Conservation (phyloP, 1,139 yeast species). For the Diutina sp. region DNA sequence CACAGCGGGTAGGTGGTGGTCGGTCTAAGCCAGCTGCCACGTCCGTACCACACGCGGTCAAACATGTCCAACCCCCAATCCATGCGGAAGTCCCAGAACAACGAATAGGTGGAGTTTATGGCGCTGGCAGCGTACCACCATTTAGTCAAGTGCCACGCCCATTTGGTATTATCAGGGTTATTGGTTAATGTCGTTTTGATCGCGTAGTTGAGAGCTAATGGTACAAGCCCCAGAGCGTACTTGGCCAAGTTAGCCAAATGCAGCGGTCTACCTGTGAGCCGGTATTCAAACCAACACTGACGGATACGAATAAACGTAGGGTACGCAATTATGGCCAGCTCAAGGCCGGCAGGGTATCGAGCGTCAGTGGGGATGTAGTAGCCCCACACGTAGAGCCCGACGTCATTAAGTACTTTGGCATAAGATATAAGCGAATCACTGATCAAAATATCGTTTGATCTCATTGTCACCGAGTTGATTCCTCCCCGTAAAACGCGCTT, state of each 20-base stretch:
- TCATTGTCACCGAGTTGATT: conserved; percentile 37
- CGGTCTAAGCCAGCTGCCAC: conserved; percentile 9
- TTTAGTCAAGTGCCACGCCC: conserved; percentile 11
- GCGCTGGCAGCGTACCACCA: conserved; percentile 43
- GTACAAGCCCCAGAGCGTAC: conserved; percentile 55
- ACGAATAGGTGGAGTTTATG: conserved; percentile 64
- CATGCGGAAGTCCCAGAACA: conserved; percentile 76
- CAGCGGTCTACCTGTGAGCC: conserved; percentile 29
- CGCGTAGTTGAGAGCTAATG: conserved; percentile 37
- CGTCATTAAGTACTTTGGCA: conserved; percentile 48
- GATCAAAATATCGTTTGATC: conserved; percentile 69
- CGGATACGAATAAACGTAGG: conserved; percentile 66
- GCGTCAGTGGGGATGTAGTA: conserved; percentile 14
- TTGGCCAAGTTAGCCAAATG: conserved; percentile 66
- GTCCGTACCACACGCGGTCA: conserved; percentile 8
- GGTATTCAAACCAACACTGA: conserved; percentile 69
- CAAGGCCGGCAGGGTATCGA: conserved; percentile 23
- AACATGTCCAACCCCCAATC: conserved; percentile 75
- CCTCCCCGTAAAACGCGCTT: conserved; percentile 43
- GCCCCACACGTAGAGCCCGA: conserved; percentile 33
- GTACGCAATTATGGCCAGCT: conserved; percentile 35
- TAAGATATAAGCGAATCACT: conserved; percentile 79
- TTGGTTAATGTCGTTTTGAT: conserved; percentile 14
- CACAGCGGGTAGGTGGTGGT: conserved; percentile 13
- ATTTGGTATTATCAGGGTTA: conserved; percentile 5